Evolutionary conservation across 179 eudicot species (phyloP), one percentile per base, ranked within the genome.

Genomic region (Amaranthus tricolor): DNA sequence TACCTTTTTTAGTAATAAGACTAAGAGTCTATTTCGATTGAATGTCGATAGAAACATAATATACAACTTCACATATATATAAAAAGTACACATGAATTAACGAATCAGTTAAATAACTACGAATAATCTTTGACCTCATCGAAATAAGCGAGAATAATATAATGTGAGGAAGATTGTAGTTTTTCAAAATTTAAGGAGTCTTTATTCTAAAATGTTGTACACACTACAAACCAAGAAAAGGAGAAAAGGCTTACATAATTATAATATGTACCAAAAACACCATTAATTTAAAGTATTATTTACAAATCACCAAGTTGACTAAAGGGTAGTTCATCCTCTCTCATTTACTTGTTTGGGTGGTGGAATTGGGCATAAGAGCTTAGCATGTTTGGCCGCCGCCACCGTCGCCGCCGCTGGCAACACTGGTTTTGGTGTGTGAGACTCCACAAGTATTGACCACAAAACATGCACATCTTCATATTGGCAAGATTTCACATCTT

Each of bases 381-480:
- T 78, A 74, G 80, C 81, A 68, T 85, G 81, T 68, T 76, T 69
- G 44, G 84, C 74, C 16, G 96, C 87, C 76, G 83, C 81, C 1
- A 52, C 4, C 51, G 91, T 31, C 40, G 40, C 40, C 40, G 40
- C 40, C 40, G 40, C 75, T 16, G 96, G 88, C 76, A 84, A 82
- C 1, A 52, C 4, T 50, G 91, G 75, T 63, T 63, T 47, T 21
- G 80, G 85, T n/a, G 69, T 89, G 89, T 14, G 96, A 85, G 72
- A 68, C 47, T 93, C 95, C 66, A 91, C 94, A 10, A 93, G 84
- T 78, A 93, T 93, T 9, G 96, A 88, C 98, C 98, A 93, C 40
- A 93, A 82, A 19, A 91, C 92, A 44, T 91, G 98, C 61, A 93
- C 98, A 72, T 93, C 98, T 84, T 93, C 98, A 65, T 87, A 93